A percentile compares a stretch with the other conserved stretches of the same genome.
These are phyloP conservation scores for Aristolochia contorta DNA, from an alignment of 164 flowering plant genomes.

Conservation along the genomic window DNA sequence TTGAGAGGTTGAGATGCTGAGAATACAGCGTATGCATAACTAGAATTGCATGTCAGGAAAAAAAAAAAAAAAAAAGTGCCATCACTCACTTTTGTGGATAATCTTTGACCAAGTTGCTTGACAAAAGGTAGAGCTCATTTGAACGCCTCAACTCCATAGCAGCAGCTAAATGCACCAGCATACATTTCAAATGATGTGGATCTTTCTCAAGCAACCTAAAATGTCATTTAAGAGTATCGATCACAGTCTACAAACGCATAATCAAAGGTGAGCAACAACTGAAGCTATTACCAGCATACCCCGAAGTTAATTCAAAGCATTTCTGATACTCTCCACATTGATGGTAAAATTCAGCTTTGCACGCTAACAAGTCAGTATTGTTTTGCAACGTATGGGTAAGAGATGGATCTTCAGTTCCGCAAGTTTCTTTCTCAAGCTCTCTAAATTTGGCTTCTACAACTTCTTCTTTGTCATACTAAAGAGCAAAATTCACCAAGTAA, in stretches of 20 bases:
- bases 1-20: too few relatives aligned
- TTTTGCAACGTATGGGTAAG: constrained; percentile 41
- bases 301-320: constrained; percentile 83
- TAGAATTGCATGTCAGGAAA: background rate
- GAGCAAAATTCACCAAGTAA: constrained; percentile 2
- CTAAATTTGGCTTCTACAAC: constrained; percentile 72
- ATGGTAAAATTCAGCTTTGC: constrained; percentile 97
- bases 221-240: background rate
- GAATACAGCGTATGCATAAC: too few relatives aligned
- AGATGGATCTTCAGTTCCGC: constrained; percentile 31
- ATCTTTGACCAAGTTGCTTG: constrained; percentile 90
- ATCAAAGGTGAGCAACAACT: background rate
- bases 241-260: background rate
- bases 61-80: too few relatives aligned
- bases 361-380: constrained; percentile 86
- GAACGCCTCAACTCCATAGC: constrained; percentile 96
- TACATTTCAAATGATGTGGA: constrained; percentile 88
- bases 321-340: constrained; percentile 95
- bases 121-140: constrained; percentile 93
- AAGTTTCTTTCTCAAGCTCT: constrained; percentile 63
- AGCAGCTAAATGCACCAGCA: constrained; percentile 89
- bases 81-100: constrained; percentile 89
- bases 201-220: constrained; percentile 90
- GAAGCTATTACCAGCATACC: constrained; percentile 35
- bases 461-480: constrained; percentile 77